Base-by-base conservation (phyloP, 441 rosid genomes). In the Sinapis alba region DNA sequence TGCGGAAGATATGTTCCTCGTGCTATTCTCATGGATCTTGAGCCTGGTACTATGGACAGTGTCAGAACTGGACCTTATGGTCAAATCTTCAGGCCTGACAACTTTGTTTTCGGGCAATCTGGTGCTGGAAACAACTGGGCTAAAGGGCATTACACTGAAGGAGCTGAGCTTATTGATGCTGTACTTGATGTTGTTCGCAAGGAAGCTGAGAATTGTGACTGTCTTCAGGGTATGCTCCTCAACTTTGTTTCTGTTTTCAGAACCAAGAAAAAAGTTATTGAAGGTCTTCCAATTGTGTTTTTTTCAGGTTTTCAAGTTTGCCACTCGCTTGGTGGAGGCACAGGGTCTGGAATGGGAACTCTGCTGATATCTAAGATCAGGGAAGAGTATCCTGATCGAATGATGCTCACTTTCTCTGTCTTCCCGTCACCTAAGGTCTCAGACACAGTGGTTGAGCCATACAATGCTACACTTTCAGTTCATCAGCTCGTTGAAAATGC, bases 391-490 rank as follows among this genome's bases (percentile, higher is more conserved):
- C 82, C 78, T 24, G 82, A 79, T 64, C 71, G 79, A 51, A 93
- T 93, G 98, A 91, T 93, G 98, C 87, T 93, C 47, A 91, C 98
- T 5, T 91, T 93, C 89, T 93, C 98, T 21, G 98, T 93, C 79
- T 91, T 93, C 78, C 98, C 98, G 23, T 93, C 98, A 34, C 98
- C 98, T 3, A 93, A 93, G 86, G 98, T 93, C 83, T 93, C 98
- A 1, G 98, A 91, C 84, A 93, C 97, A 2, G 98, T 93, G 13
- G 98, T 93, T 6, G 98, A 93, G 79, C 98, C 98, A 28, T 93
- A 93, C 80, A 93, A 93, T 83, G 98, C 98, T 6, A 93, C 98
- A 47, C 97, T 93, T 76, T 93, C 98, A 11, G 97, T 93, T 77
- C 98, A 93, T 70, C 94, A 93, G 79, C 83, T 91, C 78, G 97